Evolutionary conservation across 805 yeast genomes (phyloP).

Genomic region (Debaryomyces maramus): DNA sequence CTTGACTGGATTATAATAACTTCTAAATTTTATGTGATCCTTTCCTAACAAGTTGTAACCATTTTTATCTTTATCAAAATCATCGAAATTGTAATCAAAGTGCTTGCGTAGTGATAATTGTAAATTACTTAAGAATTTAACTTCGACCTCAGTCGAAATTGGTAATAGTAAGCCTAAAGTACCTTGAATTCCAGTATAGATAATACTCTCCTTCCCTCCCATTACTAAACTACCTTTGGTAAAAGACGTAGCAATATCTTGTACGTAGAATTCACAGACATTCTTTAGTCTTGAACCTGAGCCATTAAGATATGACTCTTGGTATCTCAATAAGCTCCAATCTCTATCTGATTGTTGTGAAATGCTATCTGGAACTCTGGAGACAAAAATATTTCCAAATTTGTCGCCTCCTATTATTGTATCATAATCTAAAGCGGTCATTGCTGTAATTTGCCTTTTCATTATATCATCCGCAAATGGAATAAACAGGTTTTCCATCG

Average conservation of each 20-base stretch:
- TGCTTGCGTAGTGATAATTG: constrained; percentile 46
- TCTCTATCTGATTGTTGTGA: constrained; percentile 55
- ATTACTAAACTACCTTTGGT: constrained; percentile 51
- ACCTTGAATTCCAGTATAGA: constrained; percentile 81
- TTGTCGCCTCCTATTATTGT: constrained; percentile 85
- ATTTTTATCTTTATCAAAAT: constrained; percentile 22
- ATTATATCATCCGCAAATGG: constrained; percentile 70
- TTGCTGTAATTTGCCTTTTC: constrained; percentile 63
- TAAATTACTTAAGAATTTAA: constrained; percentile 54
- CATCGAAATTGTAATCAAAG: constrained; percentile 25
- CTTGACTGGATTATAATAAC: constrained; percentile 80
- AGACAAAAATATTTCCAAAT: constrained; percentile 75
- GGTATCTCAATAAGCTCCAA: constrained; percentile 30
- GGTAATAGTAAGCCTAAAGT: constrained; percentile 76
- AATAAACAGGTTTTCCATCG: constrained; percentile 48
- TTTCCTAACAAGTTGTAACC: constrained; percentile 55
- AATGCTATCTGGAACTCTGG: constrained; percentile 56
- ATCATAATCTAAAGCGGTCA: constrained; percentile 64
- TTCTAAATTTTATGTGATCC: constrained; percentile 64
- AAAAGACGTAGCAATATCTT: constrained; percentile 70
- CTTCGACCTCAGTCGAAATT: constrained; percentile 59
- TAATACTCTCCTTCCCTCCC: constrained; percentile 63
- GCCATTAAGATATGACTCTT: constrained; percentile 45
- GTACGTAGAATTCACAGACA: constrained; percentile 59
- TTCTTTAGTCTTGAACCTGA: constrained; percentile 51